Evolutionary conservation across 2,329 filamentous ascomycete species (phyloP), one percentile per base, ranked within the genome.

Genomic region (Hansfordia pulvinata): DNA sequence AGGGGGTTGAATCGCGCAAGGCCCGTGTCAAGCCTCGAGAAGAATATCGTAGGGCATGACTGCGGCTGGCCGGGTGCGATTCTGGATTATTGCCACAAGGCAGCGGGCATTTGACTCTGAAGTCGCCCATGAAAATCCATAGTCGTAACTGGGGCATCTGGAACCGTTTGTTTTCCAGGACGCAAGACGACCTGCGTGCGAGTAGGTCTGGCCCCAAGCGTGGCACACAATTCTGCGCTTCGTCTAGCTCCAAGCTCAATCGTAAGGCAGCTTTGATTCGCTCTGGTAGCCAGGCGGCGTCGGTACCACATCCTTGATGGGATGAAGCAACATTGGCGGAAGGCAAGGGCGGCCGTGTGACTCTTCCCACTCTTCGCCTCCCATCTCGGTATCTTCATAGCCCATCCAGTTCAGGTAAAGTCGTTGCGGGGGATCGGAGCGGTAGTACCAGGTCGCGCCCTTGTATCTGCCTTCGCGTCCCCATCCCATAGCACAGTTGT

Each of bases 331-430:
- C 38, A 75, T 62, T 2, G 66, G 58, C 5, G 70, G 70, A 21
- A 76, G 46, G 40, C 69, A 75, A 7, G 64, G 54, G 17, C 69
- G 58, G 10, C 70, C 70, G 38, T 73, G 50, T 17, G 47, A 41
- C 32, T 56, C 50, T 42, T 76, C 70, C 69, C 69, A 75, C 24
- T 59, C 50, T 20, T 48, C 35, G 3, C 69, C 70, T 11, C 69
- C 70, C 13, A 69, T 50, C 9, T 47, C 57, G 9, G 56, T 63
- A 38, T 74, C 68, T 32, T 60, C 54, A 49, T 64, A 71, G 12
- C 70, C 70, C 54, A 74, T 61, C 59, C 68, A 72, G 49, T 74
- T 73, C 52, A 71, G 69, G 47, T 67, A 75, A 20, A 76, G 42
- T 21, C 67, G 55, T 40, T 64, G 64, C 2, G 70, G 68, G 6